Evolutionary conservation across 257 asterid species (phyloP).

Genomic region (Paraleonurus japonicus): DNA sequence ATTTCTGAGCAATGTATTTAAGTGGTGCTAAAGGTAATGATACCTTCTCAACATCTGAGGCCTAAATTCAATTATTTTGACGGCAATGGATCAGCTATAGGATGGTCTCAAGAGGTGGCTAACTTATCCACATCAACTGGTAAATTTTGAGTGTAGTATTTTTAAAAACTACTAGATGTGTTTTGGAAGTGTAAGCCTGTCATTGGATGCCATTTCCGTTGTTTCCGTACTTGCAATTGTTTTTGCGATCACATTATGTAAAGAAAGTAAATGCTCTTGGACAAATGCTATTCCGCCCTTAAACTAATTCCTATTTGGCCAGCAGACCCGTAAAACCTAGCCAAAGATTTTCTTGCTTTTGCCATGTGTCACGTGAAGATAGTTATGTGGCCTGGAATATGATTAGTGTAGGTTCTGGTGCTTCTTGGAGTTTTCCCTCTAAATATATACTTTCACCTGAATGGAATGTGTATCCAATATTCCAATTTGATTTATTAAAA

Average conservation of each 20-base stretch:
- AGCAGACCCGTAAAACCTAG: conserved; percentile 11
- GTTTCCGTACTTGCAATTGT: neutral
- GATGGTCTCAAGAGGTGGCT: neutral
- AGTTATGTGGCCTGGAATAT: neutral
- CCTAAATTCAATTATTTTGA: neutral
- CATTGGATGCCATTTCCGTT: no score
- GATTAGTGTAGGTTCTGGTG: neutral
- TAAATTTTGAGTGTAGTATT: neutral
- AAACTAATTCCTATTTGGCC: neutral
- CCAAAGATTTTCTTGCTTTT: conserved; percentile 4
- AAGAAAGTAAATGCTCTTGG: conserved; percentile 11
- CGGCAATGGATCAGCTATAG: neutral
- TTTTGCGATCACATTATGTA: neutral
- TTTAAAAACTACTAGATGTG: neutral
- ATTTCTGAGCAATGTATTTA: neutral
- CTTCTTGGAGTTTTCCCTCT: neutral
- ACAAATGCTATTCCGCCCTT: neutral
- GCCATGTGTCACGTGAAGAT: neutral
- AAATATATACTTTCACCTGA: neutral
- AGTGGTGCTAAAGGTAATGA: neutral
- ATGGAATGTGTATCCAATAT: neutral
- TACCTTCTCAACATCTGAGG: neutral
- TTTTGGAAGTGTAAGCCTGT: neutral
- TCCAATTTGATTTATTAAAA: neutral
- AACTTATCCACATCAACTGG: neutral